Evolutionary conservation across 768 basidiomycete species (phyloP), one percentile per base, ranked within the genome.

Genomic region (Suillus hirtellus): DNA sequence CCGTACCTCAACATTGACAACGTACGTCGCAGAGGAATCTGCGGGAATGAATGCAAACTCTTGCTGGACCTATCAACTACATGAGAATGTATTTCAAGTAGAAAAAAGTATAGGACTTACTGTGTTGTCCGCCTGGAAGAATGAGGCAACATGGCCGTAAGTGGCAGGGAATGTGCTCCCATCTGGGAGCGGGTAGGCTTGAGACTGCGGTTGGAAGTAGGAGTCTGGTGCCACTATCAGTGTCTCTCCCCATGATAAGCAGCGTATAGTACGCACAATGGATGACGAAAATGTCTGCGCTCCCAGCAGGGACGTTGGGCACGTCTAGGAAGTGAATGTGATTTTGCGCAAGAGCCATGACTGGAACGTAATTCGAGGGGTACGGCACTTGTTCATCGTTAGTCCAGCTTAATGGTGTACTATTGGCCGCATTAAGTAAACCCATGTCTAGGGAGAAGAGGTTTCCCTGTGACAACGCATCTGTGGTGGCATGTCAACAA

Each of bases 241-340:
- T 17, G 17, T 11, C 4, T 24, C 9, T 6, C 17, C 15, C 15
- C 15, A 17, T 2, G 4, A 9, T 5, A 4, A 40, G 17, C 24
- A 24, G 14, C 2, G 9, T 40, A 27, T 10, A 17, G 35, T n/a
- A 79, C 89, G 67, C 69, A 90, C 92, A 96, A 74, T 96, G 94
- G 64, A 96, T 91, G 34, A 95, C 92, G 67, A 92, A 96, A 63
- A 95, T 89, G 60, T 87, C 79, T 2, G 87, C 89, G 46, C 82
- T 84, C 12, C 93, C 93, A 21, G 89, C 83, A n/a, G 84, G 63
- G 8, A 83, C 79, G 27, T 79, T 81, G 10, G 92, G 89, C 2
- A 91, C 86, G 64, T 90, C 80, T 27, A 95, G 79, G 83, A 93
- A 95, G 73, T 89, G 86, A 60, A 96, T 80, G 71, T 96, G 94